Base-by-base conservation (phyloP, 176 grass and related monocot species). In the Olyra latifolia region DNA sequence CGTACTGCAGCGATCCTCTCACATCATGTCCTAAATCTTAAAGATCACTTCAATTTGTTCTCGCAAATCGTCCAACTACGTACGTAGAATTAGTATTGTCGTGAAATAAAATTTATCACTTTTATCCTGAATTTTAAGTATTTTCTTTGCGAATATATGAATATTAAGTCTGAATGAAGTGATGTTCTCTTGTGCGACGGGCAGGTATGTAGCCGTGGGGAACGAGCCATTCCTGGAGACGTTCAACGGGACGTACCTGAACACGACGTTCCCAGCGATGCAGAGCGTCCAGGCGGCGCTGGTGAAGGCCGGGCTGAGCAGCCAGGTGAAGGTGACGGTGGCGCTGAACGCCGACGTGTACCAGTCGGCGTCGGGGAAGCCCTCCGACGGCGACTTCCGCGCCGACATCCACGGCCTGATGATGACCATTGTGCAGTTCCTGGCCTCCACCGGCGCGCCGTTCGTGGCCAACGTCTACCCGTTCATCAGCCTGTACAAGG, bases 291-390 rank as follows among this genome's bases (percentile, higher is more conserved):
- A 97, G 66, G 80, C 91, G 56, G 93, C 93, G 58, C 86, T 97
- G 57, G 69, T 46, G 27, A 82, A 91, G 86, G 93, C 93, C 35
- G 93, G 93, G 0, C 62, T 97, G 2, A 66, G 56, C 66, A 69
- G 74, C 66, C 65, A 66, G 84, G 90, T 97, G 40, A 97, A 97
- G 77, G 88, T 91, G 49, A 97, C 93, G 11, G 77, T 97, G 41
- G 86, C 93, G 24, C 72, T 97, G 10, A 97, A 97, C 72, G 93
- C 93, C 17, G 91, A 93, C 67, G 93, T 97, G 61, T 97, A 97
- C 66, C 27, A 78, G 72, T 97, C 93, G 9, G 0, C 83, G 3
- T 53, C 79, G 22, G 88, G 80, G 14, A 88, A 85, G 69, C 93
- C 93, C 4, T 97, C 93, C 0, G 93, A 91, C 55, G 93, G 91